Evolutionary conservation across 305 asterid species (phyloP).

Genomic region (Solanum hybrid): DNA sequence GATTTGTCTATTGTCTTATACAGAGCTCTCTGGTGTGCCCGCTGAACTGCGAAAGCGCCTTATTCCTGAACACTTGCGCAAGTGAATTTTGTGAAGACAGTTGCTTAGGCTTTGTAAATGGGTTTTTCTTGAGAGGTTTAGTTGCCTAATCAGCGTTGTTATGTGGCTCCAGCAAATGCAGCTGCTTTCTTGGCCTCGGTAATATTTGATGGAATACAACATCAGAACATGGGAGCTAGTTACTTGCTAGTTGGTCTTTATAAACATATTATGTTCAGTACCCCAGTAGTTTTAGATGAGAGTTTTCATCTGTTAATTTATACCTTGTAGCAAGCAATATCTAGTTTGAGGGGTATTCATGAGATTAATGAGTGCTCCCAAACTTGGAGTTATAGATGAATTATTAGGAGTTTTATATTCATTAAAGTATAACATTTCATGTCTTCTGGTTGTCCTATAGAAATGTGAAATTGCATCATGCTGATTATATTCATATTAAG

Average conservation of each 20-base stretch:
- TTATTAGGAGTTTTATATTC: conserved; percentile 3
- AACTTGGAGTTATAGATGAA: conserved; percentile 22
- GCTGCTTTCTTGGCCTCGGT: background rate
- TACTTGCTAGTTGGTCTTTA: background rate
- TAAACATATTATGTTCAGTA: background rate
- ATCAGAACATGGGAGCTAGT: background rate
- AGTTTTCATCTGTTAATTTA: background rate
- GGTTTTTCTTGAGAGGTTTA: conserved; percentile 21
- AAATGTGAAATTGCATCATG: background rate
- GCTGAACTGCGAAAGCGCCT: conserved; percentile 68
- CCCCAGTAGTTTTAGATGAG: conserved; percentile 15
- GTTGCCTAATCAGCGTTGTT: conserved; percentile 11
- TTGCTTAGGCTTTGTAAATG: conserved; percentile 15
- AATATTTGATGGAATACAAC: background rate
- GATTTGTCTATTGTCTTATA: background rate
- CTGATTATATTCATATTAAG: background rate
- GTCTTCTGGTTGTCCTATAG: background rate
- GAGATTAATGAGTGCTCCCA: conserved; percentile 22
- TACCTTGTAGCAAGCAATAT: conserved; percentile 8
- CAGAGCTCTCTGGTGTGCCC: conserved; percentile 75
- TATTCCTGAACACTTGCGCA: conserved; percentile 61
- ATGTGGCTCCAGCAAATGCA: background rate
- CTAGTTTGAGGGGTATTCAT: conserved; percentile 31
- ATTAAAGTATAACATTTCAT: conserved; percentile 9
- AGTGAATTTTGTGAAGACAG: conserved; percentile 22